Evolutionary conservation across 495 filamentous ascomycete genomes (phyloP).

Genomic region (Patellaria atrata): DNA sequence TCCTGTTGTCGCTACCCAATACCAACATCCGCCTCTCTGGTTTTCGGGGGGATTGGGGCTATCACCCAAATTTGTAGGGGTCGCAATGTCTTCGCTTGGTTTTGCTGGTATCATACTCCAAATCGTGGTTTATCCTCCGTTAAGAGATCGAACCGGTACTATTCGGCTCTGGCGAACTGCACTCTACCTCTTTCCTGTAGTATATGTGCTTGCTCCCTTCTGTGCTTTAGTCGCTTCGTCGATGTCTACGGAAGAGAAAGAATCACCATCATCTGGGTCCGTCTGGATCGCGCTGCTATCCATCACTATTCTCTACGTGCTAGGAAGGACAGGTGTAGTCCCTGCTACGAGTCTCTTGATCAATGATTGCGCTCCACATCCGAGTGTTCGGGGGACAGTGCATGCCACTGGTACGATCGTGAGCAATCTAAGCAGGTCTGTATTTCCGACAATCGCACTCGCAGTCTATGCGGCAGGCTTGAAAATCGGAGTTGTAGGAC

Average conservation of each 20-base stretch:
- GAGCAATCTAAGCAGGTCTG: constrained; percentile 6
- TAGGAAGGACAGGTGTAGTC: constrained; percentile 5
- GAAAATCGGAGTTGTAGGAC: constrained; percentile 4
- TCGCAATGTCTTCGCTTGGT: constrained; percentile 3
- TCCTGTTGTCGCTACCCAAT: not conserved
- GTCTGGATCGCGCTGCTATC: constrained; percentile 3
- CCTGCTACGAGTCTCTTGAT: constrained; percentile 8
- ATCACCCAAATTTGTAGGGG: constrained; percentile 3
- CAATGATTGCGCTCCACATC: constrained; percentile 10
- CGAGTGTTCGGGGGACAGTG: constrained; percentile 7
- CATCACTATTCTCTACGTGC: constrained; percentile 1
- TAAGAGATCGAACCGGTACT: constrained; percentile 7
- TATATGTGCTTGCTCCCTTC: constrained; percentile 7
- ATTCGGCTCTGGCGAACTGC: constrained; percentile 9
- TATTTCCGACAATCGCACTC: constrained; percentile 6
- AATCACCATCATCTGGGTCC: no score
- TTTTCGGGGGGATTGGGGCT: constrained; percentile 8
- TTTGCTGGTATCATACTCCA: constrained; percentile 1
- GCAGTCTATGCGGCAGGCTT: constrained; percentile 5
- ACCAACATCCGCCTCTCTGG: constrained; percentile 1
- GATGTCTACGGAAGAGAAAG: not conserved
- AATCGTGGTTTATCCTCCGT: constrained; percentile 4
- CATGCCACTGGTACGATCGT: constrained; percentile 5
- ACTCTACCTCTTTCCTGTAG: constrained; percentile 6
- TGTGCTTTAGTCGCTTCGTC: constrained; percentile 3